Evolutionary conservation across 2,329 filamentous ascomycete genomes (phyloP), one percentile per base, ranked within the genome.

Genomic region (Microcera coccophila): DNA sequence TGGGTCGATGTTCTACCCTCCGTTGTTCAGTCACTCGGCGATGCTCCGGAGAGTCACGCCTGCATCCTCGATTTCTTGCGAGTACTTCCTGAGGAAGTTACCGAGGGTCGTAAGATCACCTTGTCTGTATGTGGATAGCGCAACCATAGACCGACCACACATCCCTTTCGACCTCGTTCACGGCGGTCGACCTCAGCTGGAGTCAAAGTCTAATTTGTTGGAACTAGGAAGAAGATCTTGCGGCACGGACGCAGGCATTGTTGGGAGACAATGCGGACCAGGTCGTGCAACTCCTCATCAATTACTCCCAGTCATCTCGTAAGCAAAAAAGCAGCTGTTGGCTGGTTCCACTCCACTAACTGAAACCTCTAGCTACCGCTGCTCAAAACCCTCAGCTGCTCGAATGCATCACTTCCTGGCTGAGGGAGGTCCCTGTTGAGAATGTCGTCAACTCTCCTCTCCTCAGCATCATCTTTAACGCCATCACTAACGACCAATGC

Each of bases 51-150:
- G 61, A 89, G 85, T 64, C 82, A 93, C 59, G 82, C 90, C 53
- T 93, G 87, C 66, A 86, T 97, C 60, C 76, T 98, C 62, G 93
- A 98, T 68, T 98, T 98, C 68, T 77, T 98, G 54, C 90, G 89
- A 67, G 90, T 98, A 60, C 82, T 98, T 54, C 93, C 93, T 43
- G 93, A 98, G 76, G 93, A 98, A 78, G 93, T 98, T 63, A 97
- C 88, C 58, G 91, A 98, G 78, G 93, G 93, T 72, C 89, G 93
- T 72, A 98, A 97, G 75, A 96, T 98, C 78, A 95, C 90, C 78
- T 79, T 98, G 72, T 90, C 89, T 81, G 90, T 95, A 93, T 75
- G 89, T 91, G 79, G 82, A 85, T 74, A 75, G 73, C 74, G 66
- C 57, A 70, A 61, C 64, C 64, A 70, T 66, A 72, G 69, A 67